Percentiles rank a stretch among this genome's conserved stretches.
Evolutionary conservation across 2,329 filamentous ascomycete species (phyloP).

Genomic region (Aspergillus sp.): DNA sequence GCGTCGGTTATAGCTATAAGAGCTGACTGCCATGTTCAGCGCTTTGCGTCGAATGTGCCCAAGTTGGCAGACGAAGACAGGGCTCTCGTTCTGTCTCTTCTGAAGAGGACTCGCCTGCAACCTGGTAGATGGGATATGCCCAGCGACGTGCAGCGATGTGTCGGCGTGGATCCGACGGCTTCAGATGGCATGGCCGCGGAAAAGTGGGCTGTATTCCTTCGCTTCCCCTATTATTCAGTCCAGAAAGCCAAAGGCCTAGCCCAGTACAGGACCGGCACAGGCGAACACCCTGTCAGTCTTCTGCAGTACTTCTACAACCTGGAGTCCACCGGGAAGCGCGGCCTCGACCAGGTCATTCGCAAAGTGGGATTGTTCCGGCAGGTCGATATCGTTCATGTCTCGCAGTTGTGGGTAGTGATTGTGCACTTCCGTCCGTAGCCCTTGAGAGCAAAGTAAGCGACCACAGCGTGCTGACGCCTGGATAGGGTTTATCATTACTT

Average conservation of each 20-base stretch:
- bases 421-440: neutral
- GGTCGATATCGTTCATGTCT: neutral
- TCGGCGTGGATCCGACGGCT: neutral
- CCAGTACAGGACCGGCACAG: neutral
- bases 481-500: neutral
- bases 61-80: conserved; percentile 5
- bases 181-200: neutral
- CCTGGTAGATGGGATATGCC: neutral
- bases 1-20: neutral
- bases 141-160: conserved; percentile 6
- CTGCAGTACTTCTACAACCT: conserved; percentile 3
- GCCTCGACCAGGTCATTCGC: neutral
- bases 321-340: neutral
- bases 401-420: conserved; percentile 3
- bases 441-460: neutral
- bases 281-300: neutral
- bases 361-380: neutral
- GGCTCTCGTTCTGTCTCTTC: conserved; percentile 9
- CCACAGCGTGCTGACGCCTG: neutral
- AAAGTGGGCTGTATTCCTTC: neutral
- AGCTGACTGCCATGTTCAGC: neutral
- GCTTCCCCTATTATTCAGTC: conserved; percentile 4
- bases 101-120: neutral
- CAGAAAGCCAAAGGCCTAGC: neutral
- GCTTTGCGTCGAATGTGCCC: conserved; percentile 10